Evolutionary conservation across 108 stramenopile genomes (phyloP).

Genomic region (Tribonema minus): DNA sequence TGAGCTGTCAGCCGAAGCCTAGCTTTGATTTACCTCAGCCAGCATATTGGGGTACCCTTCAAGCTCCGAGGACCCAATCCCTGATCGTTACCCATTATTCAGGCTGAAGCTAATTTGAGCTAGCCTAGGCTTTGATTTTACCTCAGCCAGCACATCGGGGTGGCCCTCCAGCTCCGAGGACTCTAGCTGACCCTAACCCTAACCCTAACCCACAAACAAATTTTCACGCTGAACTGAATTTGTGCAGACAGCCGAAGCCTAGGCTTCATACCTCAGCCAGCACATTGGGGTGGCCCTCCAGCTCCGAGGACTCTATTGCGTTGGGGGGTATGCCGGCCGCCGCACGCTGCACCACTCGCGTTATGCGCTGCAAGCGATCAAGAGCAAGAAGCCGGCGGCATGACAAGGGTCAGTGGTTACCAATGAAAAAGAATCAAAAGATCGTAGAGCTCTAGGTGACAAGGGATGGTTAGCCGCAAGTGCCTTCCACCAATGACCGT

Average conservation of each 20-base stretch:
- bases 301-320: background rate
- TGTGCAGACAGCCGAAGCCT: too few relatives aligned
- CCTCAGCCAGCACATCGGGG: constrained; percentile 20
- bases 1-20: too few relatives aligned
- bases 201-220: too few relatives aligned
- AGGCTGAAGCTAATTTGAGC: too few relatives aligned
- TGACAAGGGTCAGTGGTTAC: background rate
- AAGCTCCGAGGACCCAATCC: constrained; percentile 5
- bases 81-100: too few relatives aligned
- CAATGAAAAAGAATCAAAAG: too few relatives aligned
- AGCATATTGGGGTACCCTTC: constrained; percentile 7
- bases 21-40: constrained; percentile 22
- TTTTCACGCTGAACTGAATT: too few relatives aligned
- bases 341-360: constrained; percentile 24
- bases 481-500: too few relatives aligned
- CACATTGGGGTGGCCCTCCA: constrained; percentile 16
- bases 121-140: too few relatives aligned
- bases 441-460: too few relatives aligned
- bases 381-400: background rate
- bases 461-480: too few relatives aligned
- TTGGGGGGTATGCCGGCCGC: constrained; percentile 24
- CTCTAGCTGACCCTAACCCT: too few relatives aligned
- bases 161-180: constrained; percentile 9
- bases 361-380: background rate
- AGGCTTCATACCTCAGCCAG: constrained; percentile 31